Evolutionary conservation across 1,284 basidiomycete genomes (phyloP).

Genomic region (Moniliophthora roreri): DNA sequence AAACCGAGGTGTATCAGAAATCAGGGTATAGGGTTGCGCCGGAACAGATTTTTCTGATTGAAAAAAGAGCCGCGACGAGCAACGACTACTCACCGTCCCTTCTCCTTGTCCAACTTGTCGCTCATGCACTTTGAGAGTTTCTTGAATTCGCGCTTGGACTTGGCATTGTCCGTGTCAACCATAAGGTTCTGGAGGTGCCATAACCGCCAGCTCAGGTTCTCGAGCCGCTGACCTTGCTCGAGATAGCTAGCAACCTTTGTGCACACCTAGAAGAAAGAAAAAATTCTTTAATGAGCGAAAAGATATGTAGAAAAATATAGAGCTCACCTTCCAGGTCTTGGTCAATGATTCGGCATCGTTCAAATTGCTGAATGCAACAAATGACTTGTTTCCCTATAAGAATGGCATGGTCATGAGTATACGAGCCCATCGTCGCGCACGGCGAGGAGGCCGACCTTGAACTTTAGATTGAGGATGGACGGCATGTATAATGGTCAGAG

Average conservation of each 20-base stretch:
- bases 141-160: conserved; percentile 83
- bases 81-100: conserved; percentile 62
- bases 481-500: conserved; percentile 45
- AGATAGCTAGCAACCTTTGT: conserved; percentile 84
- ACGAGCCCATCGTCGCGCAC: conserved; percentile 21
- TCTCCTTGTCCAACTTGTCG: conserved; percentile 86
- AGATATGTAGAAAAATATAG: conserved; percentile 8
- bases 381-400: conserved; percentile 81
- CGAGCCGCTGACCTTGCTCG: conserved; percentile 82
- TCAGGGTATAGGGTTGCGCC: conserved; percentile 4
- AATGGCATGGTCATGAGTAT: conserved; percentile 20
- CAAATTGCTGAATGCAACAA: conserved; percentile 85
- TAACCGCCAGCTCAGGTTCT: conserved; percentile 84
- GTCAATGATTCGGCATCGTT: conserved; percentile 78
- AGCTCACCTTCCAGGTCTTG: conserved; percentile 79
- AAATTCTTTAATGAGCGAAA: conserved; percentile 13
- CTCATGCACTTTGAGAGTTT: conserved; percentile 82
- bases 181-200: conserved; percentile 87
- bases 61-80: conserved; percentile 10
- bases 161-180: conserved; percentile 83
- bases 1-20: conserved; percentile 1
- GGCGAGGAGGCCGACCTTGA: conserved; percentile 58
- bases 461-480: conserved; percentile 84
- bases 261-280: conserved; percentile 55
- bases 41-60: conserved; percentile 28